Evolutionary conservation across 805 yeast species (phyloP), one percentile per base, ranked within the genome.

Genomic region (Teunomyces cretensis): DNA sequence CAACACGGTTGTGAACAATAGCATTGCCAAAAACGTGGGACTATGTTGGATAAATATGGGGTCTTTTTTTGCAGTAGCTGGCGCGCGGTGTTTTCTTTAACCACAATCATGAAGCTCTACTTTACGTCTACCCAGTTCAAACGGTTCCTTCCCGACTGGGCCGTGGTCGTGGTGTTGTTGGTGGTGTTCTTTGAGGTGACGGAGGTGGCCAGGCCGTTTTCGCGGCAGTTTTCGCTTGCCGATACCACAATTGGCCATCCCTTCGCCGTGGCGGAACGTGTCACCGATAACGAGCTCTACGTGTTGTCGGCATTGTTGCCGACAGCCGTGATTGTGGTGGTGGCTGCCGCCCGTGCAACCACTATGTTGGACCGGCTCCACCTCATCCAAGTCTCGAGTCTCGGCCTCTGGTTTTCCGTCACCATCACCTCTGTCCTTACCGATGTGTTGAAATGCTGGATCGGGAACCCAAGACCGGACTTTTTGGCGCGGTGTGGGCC

Each of bases 391-490:
- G 58, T 62, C 6, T 60, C 68, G 13, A 46, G 55, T 9, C 56
- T 67, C 40, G 72, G 70, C 4, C 57, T 65, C 30, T 53, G 62
- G 48, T 45, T 65, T 17, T 54, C 66, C 14, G 60, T 63, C 16
- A 49, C 58, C 16, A 35, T 64, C 16, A 58, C 68, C 24, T 65
- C 64, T 16, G 65, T 60, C 30, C 39, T 63, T 41, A 72, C 71
- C 42, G 78, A 66, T 53, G 55, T 67, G 27, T 55, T 68, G 49
- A 70, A 69, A 53, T 59, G 58, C 42, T 68, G 64, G 68, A 72
- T 64, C 24, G 73, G 72, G 3, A 58, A 72, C 45, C 75, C 70
- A 30, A 53, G 77, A 44, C 77, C 77, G 3, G 77, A 72, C 45
- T 72, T 72, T 50, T 51, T 72, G 41, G 64, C 64, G 32, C 58